phyloP scores from a whole-genome alignment of 257 asterid genomes.

The Linaria vulgaris region DNA sequence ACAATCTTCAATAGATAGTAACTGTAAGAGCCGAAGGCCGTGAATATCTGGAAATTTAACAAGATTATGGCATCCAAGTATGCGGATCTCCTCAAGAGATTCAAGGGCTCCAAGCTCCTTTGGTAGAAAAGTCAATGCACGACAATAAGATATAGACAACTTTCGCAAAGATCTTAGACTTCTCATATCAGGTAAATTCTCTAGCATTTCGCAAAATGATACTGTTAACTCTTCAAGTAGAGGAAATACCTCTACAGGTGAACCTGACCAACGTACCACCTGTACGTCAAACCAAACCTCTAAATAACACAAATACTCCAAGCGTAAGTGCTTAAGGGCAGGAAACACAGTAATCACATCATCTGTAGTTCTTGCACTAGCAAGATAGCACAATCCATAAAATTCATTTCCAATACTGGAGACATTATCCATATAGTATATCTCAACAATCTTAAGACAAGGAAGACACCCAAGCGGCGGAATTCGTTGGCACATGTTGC shows the following conservation, averaged over 20 bases:
- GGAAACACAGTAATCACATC: slow-evolving; percentile 8
- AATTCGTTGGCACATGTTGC: slow-evolving; percentile 11
- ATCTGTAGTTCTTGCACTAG: not conserved
- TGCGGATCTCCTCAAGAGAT: slow-evolving; percentile 18
- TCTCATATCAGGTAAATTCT: not conserved
- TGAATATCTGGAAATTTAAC: slow-evolving; percentile 7
- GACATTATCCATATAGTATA: slow-evolving; percentile 6
- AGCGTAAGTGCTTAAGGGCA: slow-evolving; percentile 8
- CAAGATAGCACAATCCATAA: slow-evolving; percentile 8
- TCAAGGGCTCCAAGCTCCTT: slow-evolving; percentile 4
- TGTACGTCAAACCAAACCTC: slow-evolving; percentile 22
- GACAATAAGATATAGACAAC: not conserved
- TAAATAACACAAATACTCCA: not conserved
- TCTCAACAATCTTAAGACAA: slow-evolving; percentile 1
- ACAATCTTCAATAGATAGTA: slow-evolving; percentile 12
- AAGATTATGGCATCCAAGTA: slow-evolving; percentile 6
- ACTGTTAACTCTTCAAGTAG: not conserved
- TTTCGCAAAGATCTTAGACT: not conserved
- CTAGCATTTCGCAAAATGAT: not conserved
- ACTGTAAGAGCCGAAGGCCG: slow-evolving; percentile 13
- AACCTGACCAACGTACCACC: no score
- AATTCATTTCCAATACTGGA: slow-evolving; percentile 20
- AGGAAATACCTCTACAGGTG: slow-evolving; percentile 20
- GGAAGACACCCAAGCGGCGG: slow-evolving; percentile 34
- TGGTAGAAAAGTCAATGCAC: slow-evolving; percentile 12